Conservation (phyloP, 306 rosid species). For the Cajanus cajan region DNA sequence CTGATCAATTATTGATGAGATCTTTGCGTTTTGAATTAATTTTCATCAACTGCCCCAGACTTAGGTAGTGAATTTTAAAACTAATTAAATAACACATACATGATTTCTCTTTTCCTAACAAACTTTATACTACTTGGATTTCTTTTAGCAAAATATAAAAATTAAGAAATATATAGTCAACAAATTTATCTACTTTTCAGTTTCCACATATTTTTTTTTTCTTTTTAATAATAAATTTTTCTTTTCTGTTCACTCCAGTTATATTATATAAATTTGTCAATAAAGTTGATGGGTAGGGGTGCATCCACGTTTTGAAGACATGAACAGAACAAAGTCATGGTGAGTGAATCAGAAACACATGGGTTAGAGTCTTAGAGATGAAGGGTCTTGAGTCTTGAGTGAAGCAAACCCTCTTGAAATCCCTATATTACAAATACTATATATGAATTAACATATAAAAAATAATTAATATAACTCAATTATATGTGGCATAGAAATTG, state of each 20-base stretch:
- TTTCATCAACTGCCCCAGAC: background rate
- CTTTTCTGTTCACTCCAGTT: background rate
- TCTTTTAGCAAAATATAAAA: background rate
- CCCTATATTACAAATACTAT: background rate
- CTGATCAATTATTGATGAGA: background rate
- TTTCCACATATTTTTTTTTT: background rate
- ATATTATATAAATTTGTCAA: background rate
- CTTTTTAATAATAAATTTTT: too few relatives aligned
- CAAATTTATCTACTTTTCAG: background rate
- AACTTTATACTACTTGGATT: background rate
- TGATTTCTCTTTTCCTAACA: too few relatives aligned
- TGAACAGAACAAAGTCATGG: background rate
- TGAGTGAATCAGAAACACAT: slow-evolving; percentile 3
- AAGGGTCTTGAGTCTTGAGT: background rate
- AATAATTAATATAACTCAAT: too few relatives aligned
- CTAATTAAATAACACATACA: too few relatives aligned
- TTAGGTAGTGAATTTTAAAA: background rate
- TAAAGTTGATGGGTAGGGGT: background rate
- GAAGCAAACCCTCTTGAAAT: background rate
- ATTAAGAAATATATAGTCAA: too few relatives aligned
- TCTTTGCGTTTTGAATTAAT: background rate
- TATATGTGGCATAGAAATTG: too few relatives aligned
- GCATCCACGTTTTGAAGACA: slow-evolving; percentile 1
- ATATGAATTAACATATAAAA: too few relatives aligned
- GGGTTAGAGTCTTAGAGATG: background rate